A percentile compares a stretch with the other conserved stretches of the same genome.
Conservation (phyloP, 1,139 yeast species). For the Yamadazyma dushanensis region DNA sequence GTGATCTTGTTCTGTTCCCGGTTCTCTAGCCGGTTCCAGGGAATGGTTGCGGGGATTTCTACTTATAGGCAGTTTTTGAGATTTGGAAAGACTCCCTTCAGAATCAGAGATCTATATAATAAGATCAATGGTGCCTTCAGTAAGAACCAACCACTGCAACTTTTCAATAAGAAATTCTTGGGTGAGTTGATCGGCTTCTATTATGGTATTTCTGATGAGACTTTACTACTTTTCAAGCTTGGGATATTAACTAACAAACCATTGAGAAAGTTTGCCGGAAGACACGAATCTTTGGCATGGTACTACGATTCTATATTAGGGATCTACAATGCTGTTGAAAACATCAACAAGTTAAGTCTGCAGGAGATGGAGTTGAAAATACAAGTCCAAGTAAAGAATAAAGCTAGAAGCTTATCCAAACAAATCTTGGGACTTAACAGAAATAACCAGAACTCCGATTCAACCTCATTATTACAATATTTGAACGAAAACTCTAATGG, state of each 20-base stretch:
- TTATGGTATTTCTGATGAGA: conserved; percentile 64
- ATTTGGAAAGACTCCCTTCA: conserved; percentile 71
- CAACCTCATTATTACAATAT: conserved; percentile 13
- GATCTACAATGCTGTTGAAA: conserved; percentile 46
- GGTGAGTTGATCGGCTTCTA: conserved; percentile 55
- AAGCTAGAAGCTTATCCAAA: conserved; percentile 37
- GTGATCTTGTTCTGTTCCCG: conserved; percentile 37
- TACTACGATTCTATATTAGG: conserved; percentile 59
- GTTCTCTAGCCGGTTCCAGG: conserved; percentile 28
- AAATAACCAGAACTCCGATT: conserved; percentile 7
- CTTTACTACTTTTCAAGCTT: conserved; percentile 53
- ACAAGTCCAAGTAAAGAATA: conserved; percentile 40
- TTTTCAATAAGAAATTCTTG: conserved; percentile 39
- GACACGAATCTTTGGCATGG: conserved; percentile 67
- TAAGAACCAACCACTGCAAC: conserved; percentile 11
- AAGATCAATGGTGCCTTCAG: conserved; percentile 20
- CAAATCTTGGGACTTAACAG: conserved; percentile 31
- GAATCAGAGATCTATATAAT: conserved; percentile 33
- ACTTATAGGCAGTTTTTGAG: conserved; percentile 68
- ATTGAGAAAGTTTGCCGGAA: conserved; percentile 35
- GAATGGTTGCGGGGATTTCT: conserved; percentile 52
- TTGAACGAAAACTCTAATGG: conserved; percentile 19
- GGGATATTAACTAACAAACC: conserved; percentile 44
- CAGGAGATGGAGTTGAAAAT: conserved; percentile 45
- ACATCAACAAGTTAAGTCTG: conserved; percentile 38